Evolutionary conservation across 2,329 filamentous ascomycete species (phyloP), one percentile per base, ranked within the genome.

Genomic region (Beauveria pseudobassiana): DNA sequence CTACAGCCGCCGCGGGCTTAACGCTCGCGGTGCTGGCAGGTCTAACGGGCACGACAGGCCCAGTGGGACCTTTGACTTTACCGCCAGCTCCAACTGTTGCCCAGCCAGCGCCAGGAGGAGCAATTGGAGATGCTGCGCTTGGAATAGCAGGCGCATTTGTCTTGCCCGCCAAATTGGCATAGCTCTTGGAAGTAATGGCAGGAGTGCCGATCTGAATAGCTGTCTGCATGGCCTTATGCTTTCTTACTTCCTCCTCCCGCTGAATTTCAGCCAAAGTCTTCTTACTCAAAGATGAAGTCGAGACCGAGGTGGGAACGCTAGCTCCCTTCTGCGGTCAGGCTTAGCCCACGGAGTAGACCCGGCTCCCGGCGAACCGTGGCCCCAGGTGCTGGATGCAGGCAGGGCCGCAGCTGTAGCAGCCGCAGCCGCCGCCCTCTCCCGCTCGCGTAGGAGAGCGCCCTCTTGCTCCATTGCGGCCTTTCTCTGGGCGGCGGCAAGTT

Each of bases 181-280:
- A 98, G 61, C 93, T 89, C 79, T 98, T 98, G 45, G 90, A 89
- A 10, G 80, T 73, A 48, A 80, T 74, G 20, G 78, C 72, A 24
- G 80, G 76, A 12, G 79, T 73, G 28, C 74, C 77, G 26, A 78
- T 74, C 67, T 85, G 83, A 4, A 75, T 73, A 3, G 80, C 75
- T 7, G 74, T 68, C 53, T 84, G 79, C 66, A 76, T 79, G 1
- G 86, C 83, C 72, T 89, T 91, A 69, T 89, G 87, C 81, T 99
- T 99, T 66, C 90, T 87, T 20, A 83, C 82, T 72, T 98, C 95
- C 71, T 99, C 95, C 76, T 99, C 95, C 65, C 93, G 93, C 73
- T 98, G 95, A 63, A 99, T 98, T 67, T 98, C 93, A 26, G 92
- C 91, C 50, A 98, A 80, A 0, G 92, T 96, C 83, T 97, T 97